phyloP scores from a whole-genome alignment of 2,329 filamentous ascomycete species.

The Allantophomopsis cytisporea region DNA sequence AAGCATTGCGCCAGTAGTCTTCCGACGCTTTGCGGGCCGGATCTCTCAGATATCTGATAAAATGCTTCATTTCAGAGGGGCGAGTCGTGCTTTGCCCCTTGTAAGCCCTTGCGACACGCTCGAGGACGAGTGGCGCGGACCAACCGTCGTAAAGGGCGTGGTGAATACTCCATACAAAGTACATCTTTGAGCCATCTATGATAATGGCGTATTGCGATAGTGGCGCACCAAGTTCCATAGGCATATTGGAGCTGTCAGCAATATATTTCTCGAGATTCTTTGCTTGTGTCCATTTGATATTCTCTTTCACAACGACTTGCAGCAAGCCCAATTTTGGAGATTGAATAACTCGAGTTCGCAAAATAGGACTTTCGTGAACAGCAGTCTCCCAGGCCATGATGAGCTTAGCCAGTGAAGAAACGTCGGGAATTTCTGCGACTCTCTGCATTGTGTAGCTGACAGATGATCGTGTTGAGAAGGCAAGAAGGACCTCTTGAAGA shows the following conservation, averaged over 20 bases:
- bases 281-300: constrained; percentile 1
- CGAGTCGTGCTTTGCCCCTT: constrained; percentile 8
- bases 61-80: constrained; percentile 27
- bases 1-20: constrained; percentile 30
- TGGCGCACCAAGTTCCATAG: neutral
- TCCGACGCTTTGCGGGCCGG: constrained; percentile 24
- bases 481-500: constrained; percentile 76
- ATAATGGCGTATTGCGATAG: constrained; percentile 3
- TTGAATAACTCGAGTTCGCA: constrained; percentile 62
- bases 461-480: constrained; percentile 15
- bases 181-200: constrained; percentile 5
- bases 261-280: neutral
- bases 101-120: constrained; percentile 18
- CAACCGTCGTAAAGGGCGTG: constrained; percentile 70
- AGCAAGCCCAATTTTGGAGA: constrained; percentile 13
- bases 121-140: constrained; percentile 26
- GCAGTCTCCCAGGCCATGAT: constrained; percentile 48
- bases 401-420: constrained; percentile 27
- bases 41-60: constrained; percentile 30
- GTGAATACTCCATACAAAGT: neutral
- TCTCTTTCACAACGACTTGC: constrained; percentile 7
- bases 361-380: constrained; percentile 54
- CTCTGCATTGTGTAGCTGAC: constrained; percentile 18
- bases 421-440: constrained; percentile 9
- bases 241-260: neutral